Conservation (phyloP, 768 basidiomycete genomes). For the Pisolithus marmoratus region DNA sequence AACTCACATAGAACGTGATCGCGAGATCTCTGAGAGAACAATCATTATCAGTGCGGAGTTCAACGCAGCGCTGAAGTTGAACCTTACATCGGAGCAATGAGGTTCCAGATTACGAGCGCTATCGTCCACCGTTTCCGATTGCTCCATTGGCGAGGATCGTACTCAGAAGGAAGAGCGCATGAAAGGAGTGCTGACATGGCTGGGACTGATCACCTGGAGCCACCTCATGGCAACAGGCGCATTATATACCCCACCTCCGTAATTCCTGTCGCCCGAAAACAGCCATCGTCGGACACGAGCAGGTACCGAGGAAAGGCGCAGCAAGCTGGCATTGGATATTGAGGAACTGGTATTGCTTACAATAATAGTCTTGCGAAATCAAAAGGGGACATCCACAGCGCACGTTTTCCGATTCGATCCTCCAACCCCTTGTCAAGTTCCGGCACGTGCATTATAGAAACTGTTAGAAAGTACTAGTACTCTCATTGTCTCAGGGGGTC, state of each 20-base stretch:
- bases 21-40: constrained; percentile 15
- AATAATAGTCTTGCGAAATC: too few relatives aligned
- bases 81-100: constrained; percentile 25
- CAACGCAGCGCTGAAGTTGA: background rate
- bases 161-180: constrained; percentile 12
- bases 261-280: too few relatives aligned
- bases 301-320: too few relatives aligned
- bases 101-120: constrained; percentile 23
- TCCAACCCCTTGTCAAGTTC: too few relatives aligned
- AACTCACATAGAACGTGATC: constrained; percentile 23
- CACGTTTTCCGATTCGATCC: too few relatives aligned
- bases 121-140: constrained; percentile 24
- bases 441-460: too few relatives aligned
- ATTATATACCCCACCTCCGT: background rate
- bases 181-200: constrained; percentile 16
- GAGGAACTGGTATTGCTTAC: too few relatives aligned
- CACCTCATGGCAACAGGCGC: background rate
- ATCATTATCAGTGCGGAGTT: constrained; percentile 1
- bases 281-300: too few relatives aligned
- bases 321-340: too few relatives aligned
- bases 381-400: too few relatives aligned
- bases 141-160: constrained; percentile 24
- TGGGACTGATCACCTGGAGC: background rate
- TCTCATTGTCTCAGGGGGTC: too few relatives aligned
- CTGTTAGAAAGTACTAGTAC: too few relatives aligned